Evolutionary conservation across 2,329 filamentous ascomycete species (phyloP).

Genomic region (Boeremia exigua): DNA sequence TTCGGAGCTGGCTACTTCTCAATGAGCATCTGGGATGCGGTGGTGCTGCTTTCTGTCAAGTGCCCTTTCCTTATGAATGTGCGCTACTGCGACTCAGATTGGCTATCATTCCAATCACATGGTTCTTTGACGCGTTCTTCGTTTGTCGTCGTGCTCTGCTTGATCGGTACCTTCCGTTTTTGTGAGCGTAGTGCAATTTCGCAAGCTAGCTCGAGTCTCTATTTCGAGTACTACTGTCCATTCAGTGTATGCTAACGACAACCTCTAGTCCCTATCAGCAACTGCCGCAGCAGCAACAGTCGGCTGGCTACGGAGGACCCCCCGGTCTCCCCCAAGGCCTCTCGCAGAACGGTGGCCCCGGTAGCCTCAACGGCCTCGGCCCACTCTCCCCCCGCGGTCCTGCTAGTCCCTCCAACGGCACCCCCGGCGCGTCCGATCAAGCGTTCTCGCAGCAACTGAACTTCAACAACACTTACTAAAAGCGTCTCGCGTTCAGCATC

Average conservation of each 20-base stretch:
- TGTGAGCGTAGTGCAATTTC: constrained; percentile 7
- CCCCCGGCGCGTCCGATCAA: constrained; percentile 41
- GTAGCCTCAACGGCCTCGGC: constrained; percentile 16
- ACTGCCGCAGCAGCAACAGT: constrained; percentile 18
- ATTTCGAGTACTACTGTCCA: not conserved
- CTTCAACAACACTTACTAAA: constrained; percentile 20
- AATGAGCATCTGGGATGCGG: constrained; percentile 42
- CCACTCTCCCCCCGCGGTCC: constrained; percentile 16
- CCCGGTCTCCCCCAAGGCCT: constrained; percentile 16
- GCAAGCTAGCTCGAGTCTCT: not conserved
- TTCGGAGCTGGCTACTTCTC: constrained; percentile 38
- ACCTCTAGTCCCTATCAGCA: constrained; percentile 15
- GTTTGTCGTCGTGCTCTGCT: constrained; percentile 30
- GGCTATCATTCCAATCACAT: constrained; percentile 48
- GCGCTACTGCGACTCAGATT: constrained; percentile 41
- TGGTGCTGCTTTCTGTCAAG: constrained; percentile 42
- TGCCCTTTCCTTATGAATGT: constrained; percentile 36
- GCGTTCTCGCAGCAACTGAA: constrained; percentile 44
- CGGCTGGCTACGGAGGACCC: constrained; percentile 13
- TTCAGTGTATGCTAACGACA: constrained; percentile 1
- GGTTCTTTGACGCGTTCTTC: constrained; percentile 38
- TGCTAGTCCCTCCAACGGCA: constrained; percentile 33
- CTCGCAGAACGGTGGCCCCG: constrained; percentile 17
- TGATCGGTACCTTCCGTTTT: constrained; percentile 25
- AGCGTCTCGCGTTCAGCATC: constrained; percentile 18